Percentiles rank a stretch among this genome's conserved stretches.
Evolutionary conservation across 2,329 filamentous ascomycete genomes (phyloP).

Genomic region (Epicoccum sorghinum): DNA sequence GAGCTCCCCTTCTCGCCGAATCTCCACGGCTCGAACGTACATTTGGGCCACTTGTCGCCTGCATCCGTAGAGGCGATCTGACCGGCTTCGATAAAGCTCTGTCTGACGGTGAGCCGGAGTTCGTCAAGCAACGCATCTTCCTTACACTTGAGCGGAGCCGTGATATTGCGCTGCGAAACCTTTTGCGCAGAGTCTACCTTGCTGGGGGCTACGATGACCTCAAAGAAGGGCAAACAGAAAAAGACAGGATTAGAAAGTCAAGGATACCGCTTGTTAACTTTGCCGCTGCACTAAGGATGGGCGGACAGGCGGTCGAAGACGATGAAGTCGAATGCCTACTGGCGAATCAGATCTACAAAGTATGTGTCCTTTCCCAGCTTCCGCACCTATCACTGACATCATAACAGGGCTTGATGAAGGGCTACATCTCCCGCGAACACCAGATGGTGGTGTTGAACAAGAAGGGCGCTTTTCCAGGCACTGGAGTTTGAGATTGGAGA

Average conservation of each 20-base stretch:
- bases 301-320: conserved; percentile 70
- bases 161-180: conserved; percentile 88
- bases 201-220: conserved; percentile 76
- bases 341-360: conserved; percentile 98
- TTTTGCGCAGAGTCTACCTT: conserved; percentile 89
- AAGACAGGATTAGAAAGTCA: conserved; percentile 69
- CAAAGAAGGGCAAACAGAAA: conserved; percentile 69
- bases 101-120: conserved; percentile 82
- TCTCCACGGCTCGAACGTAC: conserved; percentile 78
- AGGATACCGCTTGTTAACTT: conserved; percentile 86
- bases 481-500: conserved; percentile 61
- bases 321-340: conserved; percentile 96
- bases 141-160: conserved; percentile 90
- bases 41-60: conserved; percentile 77
- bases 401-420: conserved; percentile 86
- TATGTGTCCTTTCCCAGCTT: conserved; percentile 49
- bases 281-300: conserved; percentile 79
- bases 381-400: conserved; percentile 22
- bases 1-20: conserved; percentile 69
- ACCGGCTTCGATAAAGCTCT: conserved; percentile 83
- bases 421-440: conserved; percentile 91
- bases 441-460: conserved; percentile 93
- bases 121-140: conserved; percentile 92
- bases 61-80: conserved; percentile 83
- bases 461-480: conserved; percentile 90